Conservation (phyloP, 1,284 basidiomycete genomes). For the Leccinum glutinopallens region DNA sequence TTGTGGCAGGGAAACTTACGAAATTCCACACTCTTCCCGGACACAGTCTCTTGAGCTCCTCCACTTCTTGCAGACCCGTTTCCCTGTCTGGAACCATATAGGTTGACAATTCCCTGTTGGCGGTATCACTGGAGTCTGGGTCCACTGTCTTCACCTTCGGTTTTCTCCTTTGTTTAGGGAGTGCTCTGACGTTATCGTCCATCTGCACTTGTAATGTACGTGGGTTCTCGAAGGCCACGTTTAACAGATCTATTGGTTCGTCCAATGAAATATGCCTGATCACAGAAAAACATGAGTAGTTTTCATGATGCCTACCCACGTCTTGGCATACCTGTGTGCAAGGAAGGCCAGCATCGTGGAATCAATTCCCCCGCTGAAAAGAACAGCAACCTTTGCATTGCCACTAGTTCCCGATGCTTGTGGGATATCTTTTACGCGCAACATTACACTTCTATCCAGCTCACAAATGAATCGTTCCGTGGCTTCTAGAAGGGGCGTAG, state of each 20-base stretch:
- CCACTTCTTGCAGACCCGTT: conserved; percentile 76
- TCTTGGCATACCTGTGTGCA: conserved; percentile 61
- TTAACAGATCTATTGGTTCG: conserved; percentile 92
- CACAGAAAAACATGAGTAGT: conserved; percentile 23
- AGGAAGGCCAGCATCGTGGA: conserved; percentile 84
- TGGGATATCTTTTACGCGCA: conserved; percentile 62
- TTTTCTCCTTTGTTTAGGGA: conserved; percentile 46
- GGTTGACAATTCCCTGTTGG: conserved; percentile 23
- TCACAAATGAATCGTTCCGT: conserved; percentile 56
- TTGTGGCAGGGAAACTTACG: conserved; percentile 44
- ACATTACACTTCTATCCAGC: conserved; percentile 60
- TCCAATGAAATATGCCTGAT: conserved; percentile 65
- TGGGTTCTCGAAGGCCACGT: conserved; percentile 96
- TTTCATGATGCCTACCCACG: background rate
- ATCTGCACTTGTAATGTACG: conserved; percentile 58
- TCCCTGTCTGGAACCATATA: conserved; percentile 86
- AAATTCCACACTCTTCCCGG: conserved; percentile 88
- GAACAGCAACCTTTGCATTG: conserved; percentile 72
- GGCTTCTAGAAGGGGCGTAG: conserved; percentile 45
- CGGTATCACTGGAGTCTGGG: conserved; percentile 4
- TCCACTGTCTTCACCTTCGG: conserved; percentile 27
- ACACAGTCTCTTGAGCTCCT: conserved; percentile 73
- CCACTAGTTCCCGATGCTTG: conserved; percentile 37
- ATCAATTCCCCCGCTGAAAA: conserved; percentile 98
- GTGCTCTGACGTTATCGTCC: conserved; percentile 49